Conservation (phyloP, 768 basidiomycete genomes). For the Macrolepiota dolichaula region DNA sequence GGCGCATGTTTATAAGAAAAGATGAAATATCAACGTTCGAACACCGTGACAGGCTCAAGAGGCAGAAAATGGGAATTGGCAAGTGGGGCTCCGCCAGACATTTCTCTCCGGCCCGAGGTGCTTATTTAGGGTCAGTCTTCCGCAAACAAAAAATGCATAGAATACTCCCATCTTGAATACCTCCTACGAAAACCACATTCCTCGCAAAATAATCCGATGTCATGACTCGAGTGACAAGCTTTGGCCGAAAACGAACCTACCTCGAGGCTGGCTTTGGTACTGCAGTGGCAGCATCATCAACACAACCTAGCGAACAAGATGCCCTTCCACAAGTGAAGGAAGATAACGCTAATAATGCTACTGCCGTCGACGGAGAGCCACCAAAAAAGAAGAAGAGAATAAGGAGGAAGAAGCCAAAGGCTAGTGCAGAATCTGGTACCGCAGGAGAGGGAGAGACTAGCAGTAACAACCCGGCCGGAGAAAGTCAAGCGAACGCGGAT, state of each 20-base stretch:
- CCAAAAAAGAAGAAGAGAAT: constrained; percentile 58
- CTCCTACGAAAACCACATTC: background rate
- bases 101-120: too few species aligned
- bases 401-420: constrained; percentile 37
- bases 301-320: constrained; percentile 12
- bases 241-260: constrained; percentile 73
- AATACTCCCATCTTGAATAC: too few species aligned
- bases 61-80: too few species aligned
- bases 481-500: background rate
- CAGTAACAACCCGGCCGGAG: background rate
- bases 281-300: background rate
- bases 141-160: too few species aligned
- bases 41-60: too few species aligned
- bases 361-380: constrained; percentile 13
- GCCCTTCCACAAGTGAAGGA: constrained; percentile 5
- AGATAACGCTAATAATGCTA: constrained; percentile 4
- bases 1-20: too few species aligned
- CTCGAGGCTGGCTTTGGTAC: constrained; percentile 55
- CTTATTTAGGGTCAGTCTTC: too few species aligned
- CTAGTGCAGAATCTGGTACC: constrained; percentile 15
- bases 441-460: constrained; percentile 18
- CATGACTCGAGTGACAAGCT: constrained; percentile 76
- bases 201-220: background rate
- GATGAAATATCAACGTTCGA: too few species aligned
- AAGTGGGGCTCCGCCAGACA: too few species aligned